Percentiles rank a stretch among this genome's conserved stretches.
Conservation (phyloP, 1,139 yeast species). For the Kluyveromyces marxianus region DNA sequence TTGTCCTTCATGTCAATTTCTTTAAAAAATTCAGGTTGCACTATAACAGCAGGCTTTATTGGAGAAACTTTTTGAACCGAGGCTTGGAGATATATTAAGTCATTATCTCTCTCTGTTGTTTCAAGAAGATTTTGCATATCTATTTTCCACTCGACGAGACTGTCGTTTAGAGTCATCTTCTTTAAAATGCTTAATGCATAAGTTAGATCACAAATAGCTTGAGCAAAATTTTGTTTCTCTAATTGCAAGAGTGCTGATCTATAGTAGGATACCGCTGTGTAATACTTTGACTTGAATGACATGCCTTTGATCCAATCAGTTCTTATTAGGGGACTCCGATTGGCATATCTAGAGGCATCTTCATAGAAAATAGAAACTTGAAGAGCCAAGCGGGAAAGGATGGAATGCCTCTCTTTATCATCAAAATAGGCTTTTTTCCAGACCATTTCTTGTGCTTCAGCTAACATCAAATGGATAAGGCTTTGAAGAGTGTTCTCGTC, state of each 20-base stretch:
- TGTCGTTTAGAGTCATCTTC: slow-evolving; percentile 39
- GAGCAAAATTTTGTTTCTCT: slow-evolving; percentile 53
- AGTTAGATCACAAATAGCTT: slow-evolving; percentile 31
- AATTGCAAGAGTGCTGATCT: slow-evolving; percentile 48
- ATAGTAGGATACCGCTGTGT: slow-evolving; percentile 61
- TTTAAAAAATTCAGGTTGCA: slow-evolving; percentile 40
- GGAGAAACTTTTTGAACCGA: slow-evolving; percentile 50
- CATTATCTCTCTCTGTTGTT: slow-evolving; percentile 70
- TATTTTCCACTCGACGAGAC: slow-evolving; percentile 37
- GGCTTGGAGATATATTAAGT: slow-evolving; percentile 60
- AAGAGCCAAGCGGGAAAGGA: slow-evolving; percentile 55
- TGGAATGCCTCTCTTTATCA: slow-evolving; percentile 48
- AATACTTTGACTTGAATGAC: slow-evolving; percentile 46
- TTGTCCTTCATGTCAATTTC: slow-evolving; percentile 27
- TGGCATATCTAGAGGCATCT: slow-evolving; percentile 39
- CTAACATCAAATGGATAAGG: slow-evolving; percentile 48
- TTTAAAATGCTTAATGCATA: slow-evolving; percentile 39
- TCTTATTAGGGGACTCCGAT: slow-evolving; percentile 44
- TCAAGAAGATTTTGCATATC: slow-evolving; percentile 42
- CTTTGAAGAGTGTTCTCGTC: slow-evolving; percentile 38
- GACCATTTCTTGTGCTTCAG: slow-evolving; percentile 82
- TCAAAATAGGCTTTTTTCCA: slow-evolving; percentile 67
- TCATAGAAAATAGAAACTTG: slow-evolving; percentile 56
- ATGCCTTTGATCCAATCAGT: slow-evolving; percentile 62
- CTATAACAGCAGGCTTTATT: slow-evolving; percentile 48